Evolutionary conservation across 1,284 basidiomycete species (phyloP).

Genomic region (Singerocomus inundabilis): DNA sequence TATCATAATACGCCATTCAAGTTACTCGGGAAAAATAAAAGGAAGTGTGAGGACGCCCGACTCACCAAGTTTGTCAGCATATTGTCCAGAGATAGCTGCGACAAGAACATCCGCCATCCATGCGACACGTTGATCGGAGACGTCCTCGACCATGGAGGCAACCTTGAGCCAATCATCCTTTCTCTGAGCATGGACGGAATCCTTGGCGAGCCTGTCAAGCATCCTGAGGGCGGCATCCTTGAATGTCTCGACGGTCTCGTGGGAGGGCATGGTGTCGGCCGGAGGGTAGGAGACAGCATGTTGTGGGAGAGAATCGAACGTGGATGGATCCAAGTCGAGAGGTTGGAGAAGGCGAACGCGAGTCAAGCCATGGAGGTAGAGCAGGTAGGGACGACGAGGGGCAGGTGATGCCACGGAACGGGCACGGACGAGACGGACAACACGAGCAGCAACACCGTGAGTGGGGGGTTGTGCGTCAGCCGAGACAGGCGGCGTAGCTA

Average conservation of each 20-base stretch:
- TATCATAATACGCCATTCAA: background rate
- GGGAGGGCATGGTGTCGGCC: constrained; percentile 44
- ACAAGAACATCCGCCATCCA: constrained; percentile 77
- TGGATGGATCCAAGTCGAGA: constrained; percentile 32
- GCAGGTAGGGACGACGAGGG: constrained; percentile 52
- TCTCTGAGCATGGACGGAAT: constrained; percentile 52
- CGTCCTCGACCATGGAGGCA: constrained; percentile 61
- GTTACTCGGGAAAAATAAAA: background rate
- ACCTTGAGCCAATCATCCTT: constrained; percentile 66
- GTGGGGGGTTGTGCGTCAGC: constrained; percentile 10
- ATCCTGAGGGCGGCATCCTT: constrained; percentile 62
- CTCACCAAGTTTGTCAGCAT: constrained; percentile 69
- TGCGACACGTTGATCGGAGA: constrained; percentile 54
- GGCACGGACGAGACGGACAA: constrained; percentile 62
- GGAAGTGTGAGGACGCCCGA: background rate
- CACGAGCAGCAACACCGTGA: constrained; percentile 53
- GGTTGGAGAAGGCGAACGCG: constrained; percentile 47
- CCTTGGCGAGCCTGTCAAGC: constrained; percentile 63
- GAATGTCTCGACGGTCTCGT: constrained; percentile 60
- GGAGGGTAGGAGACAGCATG: constrained; percentile 52
- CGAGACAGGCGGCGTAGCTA: background rate
- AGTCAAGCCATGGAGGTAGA: constrained; percentile 64
- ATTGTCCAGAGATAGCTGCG: constrained; percentile 59
- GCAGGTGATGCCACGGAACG: constrained; percentile 29
- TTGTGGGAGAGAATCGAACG: constrained; percentile 34